Percentiles rank a stretch among this genome's conserved stretches.
phyloP scores from a whole-genome alignment of 208 protist genomes.

The Wallacemonas collosoma region DNA sequence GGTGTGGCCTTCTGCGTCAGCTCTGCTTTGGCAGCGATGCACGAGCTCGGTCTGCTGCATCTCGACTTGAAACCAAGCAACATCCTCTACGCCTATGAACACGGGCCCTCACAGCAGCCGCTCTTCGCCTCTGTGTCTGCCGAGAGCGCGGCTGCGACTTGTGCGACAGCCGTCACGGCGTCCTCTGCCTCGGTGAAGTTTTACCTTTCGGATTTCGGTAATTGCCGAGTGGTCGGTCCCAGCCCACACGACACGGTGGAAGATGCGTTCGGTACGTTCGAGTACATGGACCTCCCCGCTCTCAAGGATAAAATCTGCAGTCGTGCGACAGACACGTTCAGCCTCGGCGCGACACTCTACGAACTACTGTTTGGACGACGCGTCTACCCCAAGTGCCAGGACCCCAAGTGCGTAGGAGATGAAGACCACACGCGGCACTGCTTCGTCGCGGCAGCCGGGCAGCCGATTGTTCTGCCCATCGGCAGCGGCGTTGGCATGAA shows the following conservation, averaged over 20 bases:
- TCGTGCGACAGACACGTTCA: constrained; percentile 79
- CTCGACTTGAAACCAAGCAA: constrained; percentile 90
- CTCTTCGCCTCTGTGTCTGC: neutral
- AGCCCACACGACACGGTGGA: constrained; percentile 37
- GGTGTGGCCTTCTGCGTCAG: constrained; percentile 81
- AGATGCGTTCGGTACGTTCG: constrained; percentile 76
- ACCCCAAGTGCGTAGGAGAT: constrained; percentile 41
- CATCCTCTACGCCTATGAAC: constrained; percentile 77
- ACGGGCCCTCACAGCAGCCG: constrained; percentile 43
- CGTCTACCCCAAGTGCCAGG: constrained; percentile 69
- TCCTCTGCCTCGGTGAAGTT: constrained; percentile 58
- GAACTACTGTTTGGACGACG: constrained; percentile 69
- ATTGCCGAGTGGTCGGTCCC: constrained; percentile 77
- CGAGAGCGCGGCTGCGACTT: too few relatives aligned
- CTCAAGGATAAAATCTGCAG: constrained; percentile 67
- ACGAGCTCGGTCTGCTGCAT: constrained; percentile 79
- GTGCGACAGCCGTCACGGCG: neutral
- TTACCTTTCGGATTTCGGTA: constrained; percentile 89
- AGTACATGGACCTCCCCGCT: constrained; percentile 87
- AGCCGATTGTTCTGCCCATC: constrained; percentile 42
- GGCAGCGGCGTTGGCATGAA: neutral
- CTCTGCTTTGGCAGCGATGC: constrained; percentile 78
- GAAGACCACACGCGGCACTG: constrained; percentile 73
- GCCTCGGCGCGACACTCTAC: constrained; percentile 77
- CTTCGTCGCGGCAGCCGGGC: constrained; percentile 63